Base-by-base conservation (phyloP, 2,329 filamentous ascomycete species). In the Diplocarpon rosae region DNA sequence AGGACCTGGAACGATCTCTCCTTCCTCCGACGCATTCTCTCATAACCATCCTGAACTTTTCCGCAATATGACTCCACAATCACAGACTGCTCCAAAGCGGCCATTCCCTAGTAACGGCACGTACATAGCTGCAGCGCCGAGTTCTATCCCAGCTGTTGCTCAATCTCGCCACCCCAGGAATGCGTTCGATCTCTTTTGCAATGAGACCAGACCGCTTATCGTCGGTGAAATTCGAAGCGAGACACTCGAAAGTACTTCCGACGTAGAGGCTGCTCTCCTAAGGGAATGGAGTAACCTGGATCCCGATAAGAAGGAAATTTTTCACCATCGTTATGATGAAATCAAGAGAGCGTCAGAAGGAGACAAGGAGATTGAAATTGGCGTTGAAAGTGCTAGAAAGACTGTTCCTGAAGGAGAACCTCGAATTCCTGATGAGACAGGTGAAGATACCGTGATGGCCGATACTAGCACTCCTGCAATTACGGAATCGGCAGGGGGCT, bases 1-100 rank as follows among this genome's bases (percentile, higher is more conserved):
- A 55, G 69, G 68, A 46, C 52, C 69, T 49, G 57, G 65, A 20
- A 64, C 65, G 1, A 58, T 69, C 28, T 74, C 71, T 17, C 71
- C 71, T 29, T 68, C 64, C 50, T 75, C 71, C 42, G 71, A 74
- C 52, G 65, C 70, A 37, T 72, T 71, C 53, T 75, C 72, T 43
- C 39, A 42, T n/a, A 42, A 30, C n/a, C 66, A 68, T 53, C 60
- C 62, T 30, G 66, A 68, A 41, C 39, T 45, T 37, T 38, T 48
- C 15, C 53, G 49, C 20, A 55, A 53, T 14, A 53, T 48, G 50
- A 60, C 48, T 15, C 50, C 53, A 49, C 49, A 66, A 63, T 44
- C 52, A 2, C 47, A 51, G 20, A 32, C 42, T 10, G 32, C 46
- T 1, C 32, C 42, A 13, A 57, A 56, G 32, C 52, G 51, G 12